Evolutionary conservation across 164 flowering plant species (phyloP), one percentile per base, ranked within the genome.

Genomic region (Saururus chinensis): DNA sequence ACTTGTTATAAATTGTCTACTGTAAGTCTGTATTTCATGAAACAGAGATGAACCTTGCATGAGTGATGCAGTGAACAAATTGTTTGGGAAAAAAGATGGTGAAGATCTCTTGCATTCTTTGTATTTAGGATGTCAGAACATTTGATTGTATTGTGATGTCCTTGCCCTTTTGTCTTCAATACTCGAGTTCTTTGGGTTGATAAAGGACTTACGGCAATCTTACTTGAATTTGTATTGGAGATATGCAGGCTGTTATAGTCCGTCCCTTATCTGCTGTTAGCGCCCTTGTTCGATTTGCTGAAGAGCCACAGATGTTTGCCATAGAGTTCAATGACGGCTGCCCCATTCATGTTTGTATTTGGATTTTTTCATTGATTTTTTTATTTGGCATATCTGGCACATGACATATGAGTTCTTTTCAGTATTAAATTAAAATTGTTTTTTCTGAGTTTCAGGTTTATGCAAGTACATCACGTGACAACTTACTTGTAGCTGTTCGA

Each of bases 251-350:
- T 75, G 91, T 93, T 72, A 84, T 81, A 73, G 95, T 87, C 66
- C 92, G 97, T 23, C 98, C 98, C 65, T 77, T 90, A 67, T 82
- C 92, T 73, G 72, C 96, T 35, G 92, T 93, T 53, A 75, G 92
- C 71, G 61, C 89, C 65, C 96, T 93, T 77, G 97, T 93, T 72
- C 96, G 97, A 56, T 90, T 88, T 74, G 81, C 96, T 9, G 98
- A 90, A 77, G 98, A 93, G 81, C 98, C 98, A 52, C 98, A 93
- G 72, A 90, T 93, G 96, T 93, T 90, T 81, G 98, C 98, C 20
- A 77, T 93, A 72, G 98, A 93, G 70, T 93, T 90, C 73, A 86
- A 70, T 73, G 98, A 93, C 75, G 98, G 97, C 42, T 93, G 96
- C 74, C 98, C 97, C 12, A 75, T 84, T 66, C 98, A 93, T 76